Conservation (phyloP, 371 early-diverging fungal species). For the Mucor lusitanicus region DNA sequence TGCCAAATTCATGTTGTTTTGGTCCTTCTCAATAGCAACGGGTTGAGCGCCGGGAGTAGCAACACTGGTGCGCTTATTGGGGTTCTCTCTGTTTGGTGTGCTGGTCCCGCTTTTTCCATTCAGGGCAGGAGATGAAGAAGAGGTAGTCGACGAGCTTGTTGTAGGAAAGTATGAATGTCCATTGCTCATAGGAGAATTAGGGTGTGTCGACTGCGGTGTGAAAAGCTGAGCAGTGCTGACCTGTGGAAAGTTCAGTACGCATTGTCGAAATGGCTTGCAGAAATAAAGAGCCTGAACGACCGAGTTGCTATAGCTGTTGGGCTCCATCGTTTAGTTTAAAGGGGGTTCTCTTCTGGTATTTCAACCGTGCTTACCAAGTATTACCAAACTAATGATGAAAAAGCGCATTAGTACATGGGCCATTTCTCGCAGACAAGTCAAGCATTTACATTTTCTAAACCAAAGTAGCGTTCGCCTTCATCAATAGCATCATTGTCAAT, state of each 20-base stretch:
- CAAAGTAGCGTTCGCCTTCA: conserved; percentile 78
- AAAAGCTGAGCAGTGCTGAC: conserved; percentile 7
- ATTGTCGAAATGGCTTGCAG: conserved; percentile 94
- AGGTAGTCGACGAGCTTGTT: conserved; percentile 33
- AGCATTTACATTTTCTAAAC: conserved; percentile 85
- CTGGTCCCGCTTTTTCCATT: conserved; percentile 18
- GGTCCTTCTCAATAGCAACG: conserved; percentile 33
- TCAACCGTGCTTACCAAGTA: conserved; percentile 68
- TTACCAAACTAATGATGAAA: conserved; percentile 78
- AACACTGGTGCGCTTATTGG: not conserved
- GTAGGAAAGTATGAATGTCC: conserved; percentile 29
- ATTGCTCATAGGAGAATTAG: conserved; percentile 9
- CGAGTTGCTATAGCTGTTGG: conserved; percentile 89
- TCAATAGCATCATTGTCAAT: conserved; percentile 36
- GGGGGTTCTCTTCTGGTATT: not conserved
- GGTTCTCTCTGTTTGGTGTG: conserved; percentile 1
- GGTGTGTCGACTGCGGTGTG: not conserved
- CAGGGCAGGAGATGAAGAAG: conserved; percentile 26
- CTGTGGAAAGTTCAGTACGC: conserved; percentile 75
- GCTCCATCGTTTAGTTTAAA: not conserved
- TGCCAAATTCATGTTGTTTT: conserved; percentile 47
- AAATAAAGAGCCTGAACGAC: conserved; percentile 95
- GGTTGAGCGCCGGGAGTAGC: not conserved
- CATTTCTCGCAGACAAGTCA: not conserved
- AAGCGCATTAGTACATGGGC: not conserved